phyloP scores from a whole-genome alignment of 2,329 filamentous ascomycete genomes.

The Bipolaris bicolor region DNA sequence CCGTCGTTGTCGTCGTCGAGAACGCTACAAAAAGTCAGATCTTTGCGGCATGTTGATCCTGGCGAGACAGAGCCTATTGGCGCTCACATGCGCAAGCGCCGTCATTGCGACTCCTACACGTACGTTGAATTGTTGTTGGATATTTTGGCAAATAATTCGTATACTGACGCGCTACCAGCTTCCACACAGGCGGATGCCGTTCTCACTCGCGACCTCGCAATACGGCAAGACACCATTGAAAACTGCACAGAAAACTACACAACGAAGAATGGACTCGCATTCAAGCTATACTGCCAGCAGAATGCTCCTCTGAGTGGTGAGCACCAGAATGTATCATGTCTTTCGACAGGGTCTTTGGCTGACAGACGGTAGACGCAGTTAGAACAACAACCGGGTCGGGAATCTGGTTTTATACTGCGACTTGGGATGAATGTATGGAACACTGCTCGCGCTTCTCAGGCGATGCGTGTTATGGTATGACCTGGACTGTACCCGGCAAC shows the following conservation, averaged over 20 bases:
- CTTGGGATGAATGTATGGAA: conserved; percentile 39
- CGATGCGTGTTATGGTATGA: conserved; percentile 38
- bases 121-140: conserved; percentile 6
- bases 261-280: conserved; percentile 39
- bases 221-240: conserved; percentile 18
- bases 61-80: conserved; percentile 20
- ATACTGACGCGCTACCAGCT: conserved; percentile 25
- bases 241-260: conserved; percentile 32
- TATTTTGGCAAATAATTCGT: not conserved
- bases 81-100: conserved; percentile 29
- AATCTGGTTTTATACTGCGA: conserved; percentile 20
- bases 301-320: conserved; percentile 40
- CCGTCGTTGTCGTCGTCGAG: not conserved
- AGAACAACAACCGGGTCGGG: not conserved
- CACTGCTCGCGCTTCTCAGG: conserved; percentile 43
- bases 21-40: conserved; percentile 1
- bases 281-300: conserved; percentile 38
- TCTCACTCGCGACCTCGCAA: conserved; percentile 17
- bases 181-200: conserved; percentile 24
- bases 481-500: conserved; percentile 26
- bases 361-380: conserved; percentile 26
- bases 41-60: conserved; percentile 9
- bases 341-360: not conserved
- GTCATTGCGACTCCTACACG: conserved; percentile 36
- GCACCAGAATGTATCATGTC: not conserved